phyloP scores from a whole-genome alignment of 140 eudicot species.

The Erigeron philadelphicus region DNA sequence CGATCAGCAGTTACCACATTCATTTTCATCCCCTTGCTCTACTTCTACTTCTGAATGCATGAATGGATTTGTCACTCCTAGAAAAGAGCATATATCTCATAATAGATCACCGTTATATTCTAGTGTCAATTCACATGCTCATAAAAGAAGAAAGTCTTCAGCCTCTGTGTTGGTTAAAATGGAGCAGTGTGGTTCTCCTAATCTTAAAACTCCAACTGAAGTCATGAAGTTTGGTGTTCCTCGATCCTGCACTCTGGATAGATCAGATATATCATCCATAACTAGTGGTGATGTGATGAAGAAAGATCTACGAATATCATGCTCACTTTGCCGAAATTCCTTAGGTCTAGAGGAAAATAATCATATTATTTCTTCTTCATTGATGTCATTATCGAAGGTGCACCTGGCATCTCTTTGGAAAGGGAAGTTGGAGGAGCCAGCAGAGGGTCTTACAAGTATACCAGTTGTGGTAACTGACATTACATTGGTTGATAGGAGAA shows the following conservation, averaged over 20 bases:
- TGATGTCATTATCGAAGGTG: slow-evolving; percentile 44
- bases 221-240: slow-evolving; percentile 18
- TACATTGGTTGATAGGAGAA: slow-evolving; percentile 46
- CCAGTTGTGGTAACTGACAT: slow-evolving; percentile 45
- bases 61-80: slow-evolving; percentile 45
- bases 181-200: slow-evolving; percentile 23
- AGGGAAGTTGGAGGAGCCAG: slow-evolving; percentile 34
- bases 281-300: slow-evolving; percentile 38
- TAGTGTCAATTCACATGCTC: slow-evolving; percentile 58
- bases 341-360: slow-evolving; percentile 65
- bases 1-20: slow-evolving; percentile 29
- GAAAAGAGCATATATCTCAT: slow-evolving; percentile 32
- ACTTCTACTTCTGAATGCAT: slow-evolving; percentile 31
- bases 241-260: slow-evolving; percentile 18
- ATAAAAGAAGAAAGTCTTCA: slow-evolving; percentile 51
- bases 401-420: slow-evolving; percentile 47
- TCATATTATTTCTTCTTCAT: slow-evolving; percentile 39
- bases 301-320: slow-evolving; percentile 41
- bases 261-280: slow-evolving; percentile 26
- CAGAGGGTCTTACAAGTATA: slow-evolving; percentile 28
- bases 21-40: slow-evolving; percentile 31
- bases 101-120: slow-evolving; percentile 35
- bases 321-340: slow-evolving; percentile 50
- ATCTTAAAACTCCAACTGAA: slow-evolving; percentile 30
- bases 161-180: slow-evolving; percentile 29